These are phyloP conservation scores for Balamuthia mandrillaris DNA, from an alignment of 208 protist genomes.

Conservation along the genomic window DNA sequence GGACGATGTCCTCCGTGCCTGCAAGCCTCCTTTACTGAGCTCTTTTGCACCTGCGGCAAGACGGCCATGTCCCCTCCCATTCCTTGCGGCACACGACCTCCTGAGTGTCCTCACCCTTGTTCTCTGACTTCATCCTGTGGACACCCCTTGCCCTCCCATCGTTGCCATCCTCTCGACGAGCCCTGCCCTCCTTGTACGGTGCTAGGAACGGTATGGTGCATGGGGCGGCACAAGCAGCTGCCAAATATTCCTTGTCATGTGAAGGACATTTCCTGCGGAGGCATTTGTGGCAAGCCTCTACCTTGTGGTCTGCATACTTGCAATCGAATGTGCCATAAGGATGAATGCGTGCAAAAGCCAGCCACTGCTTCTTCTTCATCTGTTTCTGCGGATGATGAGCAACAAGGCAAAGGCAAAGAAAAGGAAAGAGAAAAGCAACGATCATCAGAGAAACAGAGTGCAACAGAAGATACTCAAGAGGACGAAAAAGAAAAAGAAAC, in stretches of 20 bases:
- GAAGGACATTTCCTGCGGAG: slow-evolving; percentile 28
- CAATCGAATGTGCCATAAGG: slow-evolving; percentile 30
- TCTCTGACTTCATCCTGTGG: slow-evolving; percentile 44
- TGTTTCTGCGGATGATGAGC: slow-evolving; percentile 10
- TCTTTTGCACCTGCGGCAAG: slow-evolving; percentile 55
- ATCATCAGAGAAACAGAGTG: no score
- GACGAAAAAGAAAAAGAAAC: not conserved
- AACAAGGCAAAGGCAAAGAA: not conserved
- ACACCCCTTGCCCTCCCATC: slow-evolving; percentile 49
- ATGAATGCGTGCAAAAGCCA: slow-evolving; percentile 45
- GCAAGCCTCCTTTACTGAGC: slow-evolving; percentile 42
- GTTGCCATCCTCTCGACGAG: slow-evolving; percentile 46
- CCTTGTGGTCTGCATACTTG: slow-evolving; percentile 49
- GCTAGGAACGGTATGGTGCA: slow-evolving; percentile 53
- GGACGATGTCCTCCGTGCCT: slow-evolving; percentile 52
- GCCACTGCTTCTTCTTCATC: no score
- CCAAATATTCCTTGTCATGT: slow-evolving; percentile 52
- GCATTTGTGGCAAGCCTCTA: slow-evolving; percentile 54
- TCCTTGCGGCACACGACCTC: slow-evolving; percentile 48
- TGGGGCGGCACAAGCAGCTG: slow-evolving; percentile 54
- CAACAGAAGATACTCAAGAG: not conserved
- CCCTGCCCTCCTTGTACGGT: slow-evolving; percentile 22
- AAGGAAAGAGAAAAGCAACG: slow-evolving; percentile 15
- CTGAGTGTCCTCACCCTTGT: slow-evolving; percentile 48
- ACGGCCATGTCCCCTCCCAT: slow-evolving; percentile 56